Conservation (phyloP, 129 eudicot genomes). For the Deinandra increscens region DNA sequence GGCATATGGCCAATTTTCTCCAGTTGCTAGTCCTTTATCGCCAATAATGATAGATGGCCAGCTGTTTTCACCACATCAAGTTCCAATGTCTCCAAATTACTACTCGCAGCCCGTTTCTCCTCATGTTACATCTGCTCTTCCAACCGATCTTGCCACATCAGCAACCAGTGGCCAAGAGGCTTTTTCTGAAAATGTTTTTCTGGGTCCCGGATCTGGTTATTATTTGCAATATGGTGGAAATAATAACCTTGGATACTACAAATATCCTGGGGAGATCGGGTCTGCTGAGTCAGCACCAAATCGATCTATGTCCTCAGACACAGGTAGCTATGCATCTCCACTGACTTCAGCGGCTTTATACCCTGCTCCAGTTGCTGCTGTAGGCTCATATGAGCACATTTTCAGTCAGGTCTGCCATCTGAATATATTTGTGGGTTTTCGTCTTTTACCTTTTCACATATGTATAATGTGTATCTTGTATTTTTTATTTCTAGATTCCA, state of each 20-base stretch:
- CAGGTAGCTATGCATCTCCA: slow-evolving; percentile 57
- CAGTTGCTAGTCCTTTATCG: slow-evolving; percentile 76
- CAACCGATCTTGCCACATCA: slow-evolving; percentile 62
- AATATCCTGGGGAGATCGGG: slow-evolving; percentile 64
- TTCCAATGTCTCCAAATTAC: slow-evolving; percentile 71
- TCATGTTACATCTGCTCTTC: slow-evolving; percentile 63
- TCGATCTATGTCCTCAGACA: slow-evolving; percentile 56
- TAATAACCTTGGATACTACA: slow-evolving; percentile 60
- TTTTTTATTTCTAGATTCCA: slow-evolving; percentile 37
- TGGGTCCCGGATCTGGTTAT: slow-evolving; percentile 71
- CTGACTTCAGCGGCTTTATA: slow-evolving; percentile 65
- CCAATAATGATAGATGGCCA: slow-evolving; percentile 87
- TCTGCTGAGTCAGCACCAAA: slow-evolving; percentile 57
- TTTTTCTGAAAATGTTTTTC: slow-evolving; percentile 46
- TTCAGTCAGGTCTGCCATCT: slow-evolving; percentile 69
- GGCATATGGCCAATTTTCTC: slow-evolving; percentile 88
- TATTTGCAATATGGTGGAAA: slow-evolving; percentile 71
- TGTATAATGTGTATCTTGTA: neutral
- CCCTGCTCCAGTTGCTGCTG: slow-evolving; percentile 64
- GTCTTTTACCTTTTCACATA: neutral
- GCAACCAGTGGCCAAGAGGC: slow-evolving; percentile 69
- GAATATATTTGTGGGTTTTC: neutral
- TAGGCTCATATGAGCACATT: slow-evolving; percentile 45
- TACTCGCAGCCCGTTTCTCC: slow-evolving; percentile 77
- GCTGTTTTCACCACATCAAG: slow-evolving; percentile 75